These are phyloP conservation scores for Pleurotus eryngii DNA, from an alignment of 768 basidiomycete genomes.

Conservation along the genomic window DNA sequence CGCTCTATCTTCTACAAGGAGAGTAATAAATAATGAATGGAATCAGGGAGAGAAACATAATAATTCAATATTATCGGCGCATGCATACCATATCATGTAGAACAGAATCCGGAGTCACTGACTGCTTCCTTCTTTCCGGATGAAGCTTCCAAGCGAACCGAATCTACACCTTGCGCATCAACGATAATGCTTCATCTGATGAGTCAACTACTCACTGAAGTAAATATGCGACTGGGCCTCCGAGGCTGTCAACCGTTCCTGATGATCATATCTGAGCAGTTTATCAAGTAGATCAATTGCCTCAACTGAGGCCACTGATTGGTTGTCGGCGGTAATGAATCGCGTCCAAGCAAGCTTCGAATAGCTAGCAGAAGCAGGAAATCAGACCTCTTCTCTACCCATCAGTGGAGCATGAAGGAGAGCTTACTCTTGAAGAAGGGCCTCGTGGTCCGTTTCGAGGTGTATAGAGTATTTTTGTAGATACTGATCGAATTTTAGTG, in stretches of 20 bases:
- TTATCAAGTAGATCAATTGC: constrained; percentile 66
- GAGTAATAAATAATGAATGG: constrained; percentile 3
- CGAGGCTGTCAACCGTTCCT: constrained; percentile 61
- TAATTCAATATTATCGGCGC: constrained; percentile 1
- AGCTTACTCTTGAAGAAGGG: constrained; percentile 44
- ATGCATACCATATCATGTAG: constrained; percentile 20
- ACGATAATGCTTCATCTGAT: constrained; percentile 5
- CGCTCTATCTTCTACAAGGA: constrained; percentile 1
- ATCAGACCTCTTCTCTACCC: not conserved
- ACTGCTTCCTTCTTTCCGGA: constrained; percentile 42
- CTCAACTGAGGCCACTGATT: constrained; percentile 55
- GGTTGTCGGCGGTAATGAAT: constrained; percentile 58
- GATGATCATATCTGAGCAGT: constrained; percentile 66
- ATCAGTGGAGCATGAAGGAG: constrained; percentile 11
- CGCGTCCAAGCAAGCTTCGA: constrained; percentile 63
- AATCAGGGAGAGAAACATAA: not conserved
- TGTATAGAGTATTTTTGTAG: constrained; percentile 61
- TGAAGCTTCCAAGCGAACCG: constrained; percentile 44
- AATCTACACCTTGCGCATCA: constrained; percentile 29
- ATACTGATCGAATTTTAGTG: constrained; percentile 61
- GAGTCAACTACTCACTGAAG: constrained; percentile 43
- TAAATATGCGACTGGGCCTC: constrained; percentile 67
- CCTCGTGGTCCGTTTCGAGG: constrained; percentile 59
- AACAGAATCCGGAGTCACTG: constrained; percentile 49
- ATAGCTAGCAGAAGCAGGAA: constrained; percentile 34